Percentiles rank a stretch among this genome's conserved stretches.
These are phyloP conservation scores for Tagetes patula DNA, from an alignment of 129 eudicot genomes.

Conservation along the genomic window DNA sequence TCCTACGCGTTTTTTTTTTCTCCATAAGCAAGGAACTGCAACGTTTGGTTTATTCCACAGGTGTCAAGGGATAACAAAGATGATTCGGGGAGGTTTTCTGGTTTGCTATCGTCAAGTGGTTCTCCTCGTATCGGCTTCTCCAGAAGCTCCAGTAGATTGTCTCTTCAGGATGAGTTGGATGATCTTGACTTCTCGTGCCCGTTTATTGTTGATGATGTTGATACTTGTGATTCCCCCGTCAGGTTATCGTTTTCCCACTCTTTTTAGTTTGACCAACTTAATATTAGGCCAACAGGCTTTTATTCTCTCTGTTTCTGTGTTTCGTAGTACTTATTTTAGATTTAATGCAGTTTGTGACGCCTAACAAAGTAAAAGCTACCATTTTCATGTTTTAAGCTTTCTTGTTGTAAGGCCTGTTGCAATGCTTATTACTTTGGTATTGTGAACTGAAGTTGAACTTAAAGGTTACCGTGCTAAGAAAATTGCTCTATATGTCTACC, in stretches of 20 bases:
- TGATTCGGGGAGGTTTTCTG: conserved; percentile 95
- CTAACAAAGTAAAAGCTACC: not conserved
- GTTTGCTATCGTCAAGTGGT: conserved; percentile 85
- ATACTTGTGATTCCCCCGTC: conserved; percentile 63
- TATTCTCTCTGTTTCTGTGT: not conserved
- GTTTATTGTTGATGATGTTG: conserved; percentile 95
- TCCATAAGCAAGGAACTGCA: conserved; percentile 9
- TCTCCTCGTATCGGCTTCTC: conserved; percentile 93
- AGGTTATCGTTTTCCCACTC: conserved; percentile 46
- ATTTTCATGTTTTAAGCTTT: not conserved
- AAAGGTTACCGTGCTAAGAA: not conserved
- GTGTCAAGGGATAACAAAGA: conserved; percentile 71
- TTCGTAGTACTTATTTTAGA: not conserved
- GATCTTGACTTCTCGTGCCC: conserved; percentile 83
- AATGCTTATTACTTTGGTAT: conserved; percentile 4
- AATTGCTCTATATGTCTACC: not conserved
- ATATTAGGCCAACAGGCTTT: conserved; percentile 2
- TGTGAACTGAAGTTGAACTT: conserved; percentile 5
- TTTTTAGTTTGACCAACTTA: conserved; percentile 11
- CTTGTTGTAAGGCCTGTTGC: conserved; percentile 11
- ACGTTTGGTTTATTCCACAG: conserved; percentile 36
- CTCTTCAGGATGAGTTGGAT: conserved; percentile 95
- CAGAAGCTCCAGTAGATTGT: conserved; percentile 86
- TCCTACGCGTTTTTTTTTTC: not conserved
- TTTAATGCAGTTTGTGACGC: conserved; percentile 9